These are phyloP conservation scores for Clohesyomyces aquaticus DNA, from an alignment of 495 filamentous ascomycete species.

Conservation along the genomic window DNA sequence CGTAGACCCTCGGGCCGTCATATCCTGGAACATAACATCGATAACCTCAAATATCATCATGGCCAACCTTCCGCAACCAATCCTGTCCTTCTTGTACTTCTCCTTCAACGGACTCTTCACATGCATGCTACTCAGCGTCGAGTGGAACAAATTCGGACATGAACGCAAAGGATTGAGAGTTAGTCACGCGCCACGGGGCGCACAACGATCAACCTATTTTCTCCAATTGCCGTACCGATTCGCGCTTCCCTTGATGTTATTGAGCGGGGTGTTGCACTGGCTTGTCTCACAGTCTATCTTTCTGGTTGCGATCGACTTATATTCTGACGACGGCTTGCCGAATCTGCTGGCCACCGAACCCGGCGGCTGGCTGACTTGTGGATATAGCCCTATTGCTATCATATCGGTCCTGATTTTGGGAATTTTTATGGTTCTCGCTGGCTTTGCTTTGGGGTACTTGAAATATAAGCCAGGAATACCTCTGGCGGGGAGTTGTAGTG, in stretches of 20 bases:
- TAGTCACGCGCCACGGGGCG: slow-evolving; percentile 3
- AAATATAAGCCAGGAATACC: slow-evolving; percentile 8
- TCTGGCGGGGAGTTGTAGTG: slow-evolving; percentile 19
- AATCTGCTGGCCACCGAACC: neutral
- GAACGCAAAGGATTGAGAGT: slow-evolving; percentile 31
- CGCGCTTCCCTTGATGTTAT: slow-evolving; percentile 21
- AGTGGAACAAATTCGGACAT: slow-evolving; percentile 21
- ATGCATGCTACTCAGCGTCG: slow-evolving; percentile 16
- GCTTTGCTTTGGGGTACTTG: neutral
- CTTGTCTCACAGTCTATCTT: slow-evolving; percentile 33
- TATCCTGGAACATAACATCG: neutral
- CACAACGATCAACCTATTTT: slow-evolving; percentile 33
- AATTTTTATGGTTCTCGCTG: neutral
- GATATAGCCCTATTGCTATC: slow-evolving; percentile 17
- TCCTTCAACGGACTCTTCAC: slow-evolving; percentile 32
- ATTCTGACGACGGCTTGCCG: neutral
- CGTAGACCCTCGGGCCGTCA: slow-evolving; percentile 1
- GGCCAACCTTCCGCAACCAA: slow-evolving; percentile 2
- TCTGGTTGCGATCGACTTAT: slow-evolving; percentile 21
- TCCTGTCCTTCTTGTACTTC: slow-evolving; percentile 33
- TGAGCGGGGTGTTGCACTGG: slow-evolving; percentile 28
- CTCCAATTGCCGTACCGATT: slow-evolving; percentile 35
- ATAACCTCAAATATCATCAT: neutral
- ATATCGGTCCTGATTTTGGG: slow-evolving; percentile 2
- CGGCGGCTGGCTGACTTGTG: slow-evolving; percentile 2